Evolutionary conservation across 1,284 basidiomycete genomes (phyloP).

Genomic region (Peniophora sp.): DNA sequence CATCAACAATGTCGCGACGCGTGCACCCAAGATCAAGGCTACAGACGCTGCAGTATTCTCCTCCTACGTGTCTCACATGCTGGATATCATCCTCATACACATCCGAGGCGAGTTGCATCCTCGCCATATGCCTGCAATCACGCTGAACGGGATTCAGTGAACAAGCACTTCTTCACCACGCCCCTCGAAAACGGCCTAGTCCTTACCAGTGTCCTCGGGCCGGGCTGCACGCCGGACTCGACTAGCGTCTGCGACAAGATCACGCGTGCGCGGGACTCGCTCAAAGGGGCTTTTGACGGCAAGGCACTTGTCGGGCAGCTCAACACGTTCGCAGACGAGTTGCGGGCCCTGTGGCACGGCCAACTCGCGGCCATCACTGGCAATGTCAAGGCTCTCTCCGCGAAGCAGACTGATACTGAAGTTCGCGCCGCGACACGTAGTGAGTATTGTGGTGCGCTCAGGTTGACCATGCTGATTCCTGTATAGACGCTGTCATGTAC

Average conservation of each 20-base stretch:
- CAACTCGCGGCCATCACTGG: no score
- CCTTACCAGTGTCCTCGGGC: slow-evolving; percentile 3
- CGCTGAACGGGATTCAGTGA: slow-evolving; percentile 1
- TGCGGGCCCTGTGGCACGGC: no score
- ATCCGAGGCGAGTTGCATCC: slow-evolving; percentile 4
- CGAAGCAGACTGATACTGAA: background rate
- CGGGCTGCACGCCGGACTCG: slow-evolving; percentile 7
- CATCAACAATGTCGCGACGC: slow-evolving; percentile 8
- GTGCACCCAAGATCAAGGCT: slow-evolving; percentile 1
- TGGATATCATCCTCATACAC: slow-evolving; percentile 7
- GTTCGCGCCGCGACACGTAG: slow-evolving; percentile 5
- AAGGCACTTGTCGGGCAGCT: no score
- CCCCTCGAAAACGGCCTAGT: background rate
- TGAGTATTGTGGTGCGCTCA: slow-evolving; percentile 1
- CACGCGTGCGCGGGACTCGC: background rate
- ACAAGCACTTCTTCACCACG: slow-evolving; percentile 7
- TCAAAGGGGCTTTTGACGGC: no score
- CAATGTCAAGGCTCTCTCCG: no score
- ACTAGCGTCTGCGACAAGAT: background rate
- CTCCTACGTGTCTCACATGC: slow-evolving; percentile 6
- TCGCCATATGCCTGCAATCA: background rate
- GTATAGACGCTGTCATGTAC: slow-evolving; percentile 3
- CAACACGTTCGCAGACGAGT: no score
- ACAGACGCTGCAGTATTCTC: slow-evolving; percentile 6
- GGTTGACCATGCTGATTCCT: background rate